Evolutionary conservation across 371 early-diverging fungal genomes (phyloP).

Genomic region (Chytridiales sp.): DNA sequence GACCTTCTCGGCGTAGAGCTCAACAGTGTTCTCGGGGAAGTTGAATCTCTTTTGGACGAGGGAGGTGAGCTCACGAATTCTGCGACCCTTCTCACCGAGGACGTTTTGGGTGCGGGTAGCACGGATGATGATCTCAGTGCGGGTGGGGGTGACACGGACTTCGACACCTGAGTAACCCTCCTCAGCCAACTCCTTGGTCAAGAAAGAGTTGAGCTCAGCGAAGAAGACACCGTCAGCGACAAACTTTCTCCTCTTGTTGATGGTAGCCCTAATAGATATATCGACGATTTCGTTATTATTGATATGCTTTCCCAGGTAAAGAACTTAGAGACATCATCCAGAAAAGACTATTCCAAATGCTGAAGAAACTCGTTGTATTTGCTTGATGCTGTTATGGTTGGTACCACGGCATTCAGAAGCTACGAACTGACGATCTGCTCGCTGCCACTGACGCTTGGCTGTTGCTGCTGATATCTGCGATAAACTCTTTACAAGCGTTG

Average conservation of each 20-base stretch:
- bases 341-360: no score
- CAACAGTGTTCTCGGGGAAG: constrained; percentile 96
- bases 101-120: constrained; percentile 98
- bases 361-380: no score
- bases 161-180: constrained; percentile 93
- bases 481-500: no score
- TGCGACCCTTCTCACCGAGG: constrained; percentile 98
- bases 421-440: no score
- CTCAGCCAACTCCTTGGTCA: constrained; percentile 86
- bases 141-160: constrained; percentile 97
- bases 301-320: background rate
- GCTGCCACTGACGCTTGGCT: no score
- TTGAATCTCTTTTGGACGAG: constrained; percentile 99
- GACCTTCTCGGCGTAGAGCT: constrained; percentile 99
- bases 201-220: constrained; percentile 99
- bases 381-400: no score
- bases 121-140: constrained; percentile 99
- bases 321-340: background rate
- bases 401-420: no score
- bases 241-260: constrained; percentile 57
- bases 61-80: constrained; percentile 98
- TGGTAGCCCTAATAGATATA: background rate
- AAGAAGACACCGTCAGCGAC: constrained; percentile 99
- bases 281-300: background rate
- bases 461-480: no score